phyloP scores from a whole-genome alignment of 106 monocot species.

The Phalaenopsis aphrodite region DNA sequence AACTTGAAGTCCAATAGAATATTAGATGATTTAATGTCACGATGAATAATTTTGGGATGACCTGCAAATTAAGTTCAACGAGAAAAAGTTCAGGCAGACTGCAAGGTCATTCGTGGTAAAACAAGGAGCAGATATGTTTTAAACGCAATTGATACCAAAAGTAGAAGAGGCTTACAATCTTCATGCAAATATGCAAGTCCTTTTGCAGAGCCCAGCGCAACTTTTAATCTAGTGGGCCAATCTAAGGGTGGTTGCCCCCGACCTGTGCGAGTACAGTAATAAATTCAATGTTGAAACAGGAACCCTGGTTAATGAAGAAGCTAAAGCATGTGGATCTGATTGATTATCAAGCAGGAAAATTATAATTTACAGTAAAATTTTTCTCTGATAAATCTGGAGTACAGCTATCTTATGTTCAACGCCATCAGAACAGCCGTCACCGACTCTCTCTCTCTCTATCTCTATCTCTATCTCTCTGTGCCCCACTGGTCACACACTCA shows the following conservation, averaged over 20 bases:
- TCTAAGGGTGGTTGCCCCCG: not conserved
- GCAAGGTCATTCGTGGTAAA: not conserved
- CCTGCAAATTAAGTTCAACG: constrained; percentile 29
- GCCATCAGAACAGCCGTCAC: too few species aligned
- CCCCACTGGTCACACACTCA: too few species aligned
- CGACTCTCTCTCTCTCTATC: too few species aligned
- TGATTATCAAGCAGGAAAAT: not conserved
- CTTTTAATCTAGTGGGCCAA: constrained; percentile 22
- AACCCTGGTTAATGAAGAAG: not conserved
- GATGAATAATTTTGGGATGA: constrained; percentile 85
- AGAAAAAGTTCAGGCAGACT: not conserved
- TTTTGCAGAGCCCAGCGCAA: constrained; percentile 64
- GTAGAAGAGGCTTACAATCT: constrained; percentile 37
- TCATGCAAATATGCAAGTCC: constrained; percentile 77
- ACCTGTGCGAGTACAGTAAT: not conserved
- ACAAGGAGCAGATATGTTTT: not conserved
- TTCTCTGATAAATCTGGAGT: too few species aligned
- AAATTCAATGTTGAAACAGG: not conserved
- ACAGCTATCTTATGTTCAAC: too few species aligned
- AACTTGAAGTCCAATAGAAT: constrained; percentile 86
- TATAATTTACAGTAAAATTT: too few species aligned
- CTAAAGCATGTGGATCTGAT: not conserved
- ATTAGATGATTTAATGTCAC: constrained; percentile 85
- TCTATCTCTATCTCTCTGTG: too few species aligned
- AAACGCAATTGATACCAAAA: not conserved